Evolutionary conservation across 805 yeast genomes (phyloP).

Genomic region (baker's yeast (Saccharomyces cerevisiae)): DNA sequence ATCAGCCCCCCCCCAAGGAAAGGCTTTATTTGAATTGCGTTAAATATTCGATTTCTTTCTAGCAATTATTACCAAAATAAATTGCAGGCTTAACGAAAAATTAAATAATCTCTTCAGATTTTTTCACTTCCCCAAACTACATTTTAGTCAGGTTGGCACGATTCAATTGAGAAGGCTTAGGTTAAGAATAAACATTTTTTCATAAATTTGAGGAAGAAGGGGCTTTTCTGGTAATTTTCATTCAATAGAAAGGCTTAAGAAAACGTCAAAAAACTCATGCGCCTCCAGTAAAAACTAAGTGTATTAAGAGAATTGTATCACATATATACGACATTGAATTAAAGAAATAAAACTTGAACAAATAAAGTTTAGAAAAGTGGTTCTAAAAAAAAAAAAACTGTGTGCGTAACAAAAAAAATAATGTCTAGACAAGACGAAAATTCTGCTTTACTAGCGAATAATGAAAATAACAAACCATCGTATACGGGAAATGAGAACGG

Average conservation of each 20-base stretch:
- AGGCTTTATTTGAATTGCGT: not conserved
- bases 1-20: not conserved
- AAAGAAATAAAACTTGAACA: not conserved
- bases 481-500: not conserved
- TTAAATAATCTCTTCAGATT: not conserved
- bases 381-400: not conserved
- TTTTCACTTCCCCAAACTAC: not conserved
- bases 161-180: not conserved
- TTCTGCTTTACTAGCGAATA: not conserved
- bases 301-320: not conserved
- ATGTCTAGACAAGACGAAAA: not conserved
- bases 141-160: not conserved
- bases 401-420: not conserved
- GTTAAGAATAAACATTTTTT: not conserved
- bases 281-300: not conserved
- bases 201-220: not conserved
- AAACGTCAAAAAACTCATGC: not conserved
- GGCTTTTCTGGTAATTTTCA: not conserved
- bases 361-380: not conserved
- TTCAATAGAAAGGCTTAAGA: not conserved
- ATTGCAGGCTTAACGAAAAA: not conserved
- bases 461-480: not conserved
- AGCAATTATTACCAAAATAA: not conserved
- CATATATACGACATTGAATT: not conserved
- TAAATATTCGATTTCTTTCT: not conserved